Evolutionary conservation across 306 rosid species (phyloP).

Genomic region (Prunus persica): Prunus_persica_NCBIv2 NC_034010.1:29525501-29526000

Average conservation of each 20-base stretch:
- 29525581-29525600: background rate
- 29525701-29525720: background rate
- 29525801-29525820: background rate
- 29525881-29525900: background rate
- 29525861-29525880: slow-evolving; percentile 9
- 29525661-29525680: background rate
- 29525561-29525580: background rate
- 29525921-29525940: background rate
- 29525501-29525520: background rate
- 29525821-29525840: background rate
- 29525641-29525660: background rate
- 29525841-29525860: background rate
- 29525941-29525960: background rate
- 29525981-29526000: background rate
- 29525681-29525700: background rate
- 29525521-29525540: background rate
- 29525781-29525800: background rate
- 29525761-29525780: background rate
- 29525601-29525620: background rate
- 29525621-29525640: background rate
- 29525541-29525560: background rate
- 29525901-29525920: background rate
- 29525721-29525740: background rate
- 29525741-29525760: background rate
- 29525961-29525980: background rate